These are phyloP conservation scores for Neopestalotiopsis sp. DNA, from an alignment of 2,329 filamentous ascomycete genomes.

Conservation along the genomic window DNA sequence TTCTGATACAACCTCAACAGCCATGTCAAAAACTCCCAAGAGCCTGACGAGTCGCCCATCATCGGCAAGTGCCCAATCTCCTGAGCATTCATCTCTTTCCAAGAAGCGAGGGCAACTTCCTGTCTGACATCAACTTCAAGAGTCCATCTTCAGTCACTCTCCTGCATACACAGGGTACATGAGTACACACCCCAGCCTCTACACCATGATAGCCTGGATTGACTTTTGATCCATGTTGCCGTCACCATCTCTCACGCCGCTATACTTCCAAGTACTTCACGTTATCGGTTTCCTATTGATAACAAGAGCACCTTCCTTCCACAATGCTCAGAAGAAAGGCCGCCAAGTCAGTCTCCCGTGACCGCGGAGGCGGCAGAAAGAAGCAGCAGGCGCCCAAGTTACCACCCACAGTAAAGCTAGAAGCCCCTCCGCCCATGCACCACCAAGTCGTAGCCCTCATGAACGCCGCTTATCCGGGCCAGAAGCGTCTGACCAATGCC, in stretches of 20 bases:
- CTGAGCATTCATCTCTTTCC: background rate
- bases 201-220: background rate
- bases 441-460: conserved; percentile 15
- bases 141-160: background rate
- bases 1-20: background rate
- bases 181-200: background rate
- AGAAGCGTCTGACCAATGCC: conserved; percentile 14
- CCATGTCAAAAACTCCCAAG: background rate
- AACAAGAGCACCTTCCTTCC: background rate
- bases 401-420: background rate
- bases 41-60: background rate
- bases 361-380: background rate
- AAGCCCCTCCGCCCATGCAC: conserved; percentile 9
- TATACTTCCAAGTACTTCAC: no score
- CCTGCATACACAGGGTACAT: background rate
- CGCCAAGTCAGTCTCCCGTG: background rate
- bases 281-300: no score
- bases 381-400: background rate
- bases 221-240: background rate
- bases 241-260: no score
- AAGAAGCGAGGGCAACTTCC: background rate
- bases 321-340: background rate
- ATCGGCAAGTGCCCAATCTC: background rate
- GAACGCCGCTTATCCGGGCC: conserved; percentile 13
- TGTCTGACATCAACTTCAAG: background rate